Evolutionary conservation across 768 basidiomycete species (phyloP).

Genomic region (Mycena albidolilacea): DNA sequence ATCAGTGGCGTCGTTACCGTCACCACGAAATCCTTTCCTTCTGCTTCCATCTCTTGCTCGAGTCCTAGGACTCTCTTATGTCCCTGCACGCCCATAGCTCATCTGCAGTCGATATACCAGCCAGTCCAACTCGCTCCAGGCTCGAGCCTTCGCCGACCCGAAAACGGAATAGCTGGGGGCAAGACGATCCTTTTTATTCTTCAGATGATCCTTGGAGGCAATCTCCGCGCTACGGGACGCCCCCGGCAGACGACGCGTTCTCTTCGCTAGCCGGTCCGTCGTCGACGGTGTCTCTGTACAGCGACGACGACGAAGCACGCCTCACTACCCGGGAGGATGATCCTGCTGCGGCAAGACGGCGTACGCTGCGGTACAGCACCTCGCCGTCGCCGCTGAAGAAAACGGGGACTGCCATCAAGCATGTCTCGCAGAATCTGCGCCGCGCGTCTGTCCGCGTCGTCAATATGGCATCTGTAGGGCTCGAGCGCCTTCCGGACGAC

Average conservation of each 20-base stretch:
- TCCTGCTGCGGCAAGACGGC: slow-evolving; percentile 46
- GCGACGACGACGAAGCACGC: slow-evolving; percentile 72
- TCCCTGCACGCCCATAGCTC: slow-evolving; percentile 33
- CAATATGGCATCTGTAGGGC: slow-evolving; percentile 74
- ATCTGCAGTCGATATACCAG: slow-evolving; percentile 29
- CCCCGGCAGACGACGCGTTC: slow-evolving; percentile 48
- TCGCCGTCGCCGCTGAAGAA: slow-evolving; percentile 73
- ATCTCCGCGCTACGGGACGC: slow-evolving; percentile 50
- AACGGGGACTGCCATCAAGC: slow-evolving; percentile 71
- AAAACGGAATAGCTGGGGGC: slow-evolving; percentile 39
- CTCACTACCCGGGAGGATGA: slow-evolving; percentile 61
- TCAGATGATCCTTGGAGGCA: slow-evolving; percentile 53
- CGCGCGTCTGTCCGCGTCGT: slow-evolving; percentile 87
- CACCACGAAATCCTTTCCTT: background rate
- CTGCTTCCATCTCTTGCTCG: background rate
- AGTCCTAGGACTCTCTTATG: slow-evolving; percentile 17
- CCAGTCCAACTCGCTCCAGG: slow-evolving; percentile 25
- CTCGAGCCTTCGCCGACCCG: slow-evolving; percentile 35
- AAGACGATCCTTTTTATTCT: slow-evolving; percentile 65
- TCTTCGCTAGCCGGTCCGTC: slow-evolving; percentile 66
- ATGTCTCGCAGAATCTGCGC: slow-evolving; percentile 69
- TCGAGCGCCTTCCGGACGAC: slow-evolving; percentile 69
- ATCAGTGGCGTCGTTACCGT: slow-evolving; percentile 1
- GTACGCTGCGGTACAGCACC: slow-evolving; percentile 66
- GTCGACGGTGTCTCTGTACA: slow-evolving; percentile 63